phyloP scores from a whole-genome alignment of 371 early-diverging fungal species.

The Haplosporangium sp. region DNA sequence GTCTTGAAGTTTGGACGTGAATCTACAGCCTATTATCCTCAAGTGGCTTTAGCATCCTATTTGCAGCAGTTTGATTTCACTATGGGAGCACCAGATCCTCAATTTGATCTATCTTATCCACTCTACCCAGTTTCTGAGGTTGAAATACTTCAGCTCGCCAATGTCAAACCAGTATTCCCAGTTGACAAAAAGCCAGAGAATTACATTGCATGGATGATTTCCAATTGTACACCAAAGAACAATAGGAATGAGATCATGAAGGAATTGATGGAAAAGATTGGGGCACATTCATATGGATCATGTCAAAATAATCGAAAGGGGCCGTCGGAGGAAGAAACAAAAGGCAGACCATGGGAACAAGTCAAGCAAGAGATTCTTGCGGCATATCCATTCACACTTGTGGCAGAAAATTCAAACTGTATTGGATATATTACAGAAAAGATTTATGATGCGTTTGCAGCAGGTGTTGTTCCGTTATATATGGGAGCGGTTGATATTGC shows the following conservation, averaged over 20 bases:
- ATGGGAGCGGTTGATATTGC: conserved; percentile 49
- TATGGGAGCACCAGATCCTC: conserved; percentile 18
- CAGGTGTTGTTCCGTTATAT: conserved; percentile 43
- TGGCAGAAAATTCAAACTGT: conserved; percentile 47
- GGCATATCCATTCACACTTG: conserved; percentile 27
- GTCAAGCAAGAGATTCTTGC: conserved; percentile 7
- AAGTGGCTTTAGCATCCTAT: conserved; percentile 15
- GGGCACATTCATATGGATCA: conserved; percentile 30
- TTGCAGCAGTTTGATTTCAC: conserved; percentile 33
- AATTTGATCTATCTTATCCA: conserved; percentile 25
- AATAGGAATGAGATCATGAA: conserved; percentile 4
- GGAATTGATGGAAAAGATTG: conserved; percentile 9
- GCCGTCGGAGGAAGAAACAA: conserved; percentile 4
- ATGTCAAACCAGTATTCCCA: conserved; percentile 1
- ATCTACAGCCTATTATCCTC: conserved; percentile 31
- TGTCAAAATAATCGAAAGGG: conserved; percentile 25
- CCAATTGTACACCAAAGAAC: conserved; percentile 32
- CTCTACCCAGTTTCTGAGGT: conserved; percentile 8
- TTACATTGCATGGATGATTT: conserved; percentile 15
- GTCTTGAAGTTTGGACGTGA: conserved; percentile 21
- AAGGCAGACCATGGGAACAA: neutral
- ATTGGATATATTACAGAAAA: conserved; percentile 54
- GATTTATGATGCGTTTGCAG: conserved; percentile 34
- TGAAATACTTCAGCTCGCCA: neutral
- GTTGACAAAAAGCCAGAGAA: conserved; percentile 8